Conservation (phyloP, 805 yeast species). For the Lachancea mirantina region DNA sequence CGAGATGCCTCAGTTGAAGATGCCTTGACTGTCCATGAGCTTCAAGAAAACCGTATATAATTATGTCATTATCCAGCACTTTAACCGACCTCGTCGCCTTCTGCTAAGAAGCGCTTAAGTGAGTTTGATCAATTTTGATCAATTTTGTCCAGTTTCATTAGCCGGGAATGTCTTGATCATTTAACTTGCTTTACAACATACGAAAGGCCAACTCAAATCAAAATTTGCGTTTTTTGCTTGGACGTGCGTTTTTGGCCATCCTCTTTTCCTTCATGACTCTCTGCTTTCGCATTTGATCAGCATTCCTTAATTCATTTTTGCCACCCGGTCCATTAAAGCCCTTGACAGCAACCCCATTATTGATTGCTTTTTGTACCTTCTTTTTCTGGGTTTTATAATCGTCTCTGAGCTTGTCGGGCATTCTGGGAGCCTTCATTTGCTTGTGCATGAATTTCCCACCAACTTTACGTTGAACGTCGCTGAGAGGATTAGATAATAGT, state of each 20-base stretch:
- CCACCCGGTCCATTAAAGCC: conserved; percentile 44
- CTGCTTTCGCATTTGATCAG: conserved; percentile 71
- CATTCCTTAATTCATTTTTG: conserved; percentile 50
- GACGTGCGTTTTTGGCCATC: conserved; percentile 81
- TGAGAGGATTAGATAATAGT: conserved; percentile 28
- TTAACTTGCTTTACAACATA: too few species aligned
- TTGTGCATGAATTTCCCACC: conserved; percentile 65
- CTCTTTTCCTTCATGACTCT: conserved; percentile 65
- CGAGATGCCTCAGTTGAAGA: too few species aligned
- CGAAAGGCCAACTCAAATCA: conserved; percentile 10
- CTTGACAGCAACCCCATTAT: conserved; percentile 63
- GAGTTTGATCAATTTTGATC: too few species aligned
- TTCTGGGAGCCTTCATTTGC: conserved; percentile 68
- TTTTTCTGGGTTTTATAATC: conserved; percentile 76
- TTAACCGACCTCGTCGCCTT: too few species aligned
- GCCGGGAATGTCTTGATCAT: too few species aligned
- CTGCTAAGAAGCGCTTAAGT: too few species aligned
- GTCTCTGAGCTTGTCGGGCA: conserved; percentile 88
- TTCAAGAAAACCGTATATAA: too few species aligned
- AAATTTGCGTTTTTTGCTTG: conserved; percentile 39
- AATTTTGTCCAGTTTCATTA: too few species aligned
- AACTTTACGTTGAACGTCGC: conserved; percentile 23
- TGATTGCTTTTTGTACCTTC: conserved; percentile 74
- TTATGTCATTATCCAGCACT: too few species aligned
- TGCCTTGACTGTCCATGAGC: too few species aligned